Evolutionary conservation across 306 rosid genomes (phyloP).

Genomic region (Canavalia gladiata): DNA sequence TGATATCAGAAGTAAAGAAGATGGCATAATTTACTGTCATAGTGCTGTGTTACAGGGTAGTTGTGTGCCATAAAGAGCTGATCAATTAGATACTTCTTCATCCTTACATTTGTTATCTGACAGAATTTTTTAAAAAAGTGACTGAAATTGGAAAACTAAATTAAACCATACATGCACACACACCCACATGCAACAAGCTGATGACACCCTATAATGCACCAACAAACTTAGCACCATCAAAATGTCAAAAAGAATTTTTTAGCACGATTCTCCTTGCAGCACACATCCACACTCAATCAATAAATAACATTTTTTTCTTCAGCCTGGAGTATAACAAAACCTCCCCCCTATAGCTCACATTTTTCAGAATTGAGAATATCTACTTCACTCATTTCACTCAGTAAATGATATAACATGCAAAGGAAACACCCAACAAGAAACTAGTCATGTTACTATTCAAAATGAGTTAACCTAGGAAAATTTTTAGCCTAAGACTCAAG

Average conservation of each 20-base stretch:
- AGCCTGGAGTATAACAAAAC: background rate
- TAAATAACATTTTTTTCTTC: background rate
- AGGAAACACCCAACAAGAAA: slow-evolving; percentile 16
- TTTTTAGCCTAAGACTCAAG: background rate
- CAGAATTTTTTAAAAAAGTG: background rate
- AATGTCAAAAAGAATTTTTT: background rate
- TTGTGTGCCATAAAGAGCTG: background rate
- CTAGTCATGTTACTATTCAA: background rate
- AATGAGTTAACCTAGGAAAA: background rate
- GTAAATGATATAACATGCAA: slow-evolving; percentile 4
- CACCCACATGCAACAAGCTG: background rate
- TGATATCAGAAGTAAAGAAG: background rate
- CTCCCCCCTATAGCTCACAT: slow-evolving; percentile 7
- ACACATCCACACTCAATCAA: background rate
- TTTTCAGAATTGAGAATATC: slow-evolving; percentile 1
- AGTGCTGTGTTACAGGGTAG: background rate
- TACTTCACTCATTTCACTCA: background rate
- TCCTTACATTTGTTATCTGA: background rate
- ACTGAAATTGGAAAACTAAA: background rate
- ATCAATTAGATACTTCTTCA: background rate
- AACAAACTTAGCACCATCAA: background rate
- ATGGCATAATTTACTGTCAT: background rate
- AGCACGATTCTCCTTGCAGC: background rate
- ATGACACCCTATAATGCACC: background rate
- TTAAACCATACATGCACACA: background rate